phyloP scores from a whole-genome alignment of 2,329 filamentous ascomycete species.

The Fusarium xyrophilum region DNA sequence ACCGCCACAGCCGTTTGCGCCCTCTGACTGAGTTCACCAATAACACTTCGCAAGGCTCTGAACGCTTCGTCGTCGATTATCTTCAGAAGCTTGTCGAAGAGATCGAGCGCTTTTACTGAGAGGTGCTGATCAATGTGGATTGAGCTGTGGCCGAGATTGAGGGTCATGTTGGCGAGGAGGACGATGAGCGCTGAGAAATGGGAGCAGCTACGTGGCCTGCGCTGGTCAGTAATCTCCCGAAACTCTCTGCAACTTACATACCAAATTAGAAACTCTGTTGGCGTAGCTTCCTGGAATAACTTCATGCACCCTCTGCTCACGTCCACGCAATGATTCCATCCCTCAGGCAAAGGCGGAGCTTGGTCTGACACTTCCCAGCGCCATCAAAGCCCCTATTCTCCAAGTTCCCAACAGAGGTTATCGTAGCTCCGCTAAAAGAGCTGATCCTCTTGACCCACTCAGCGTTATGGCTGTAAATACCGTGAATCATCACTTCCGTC shows the following conservation, averaged over 20 bases:
- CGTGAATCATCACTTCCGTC: constrained; percentile 48
- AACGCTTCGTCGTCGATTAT: constrained; percentile 32
- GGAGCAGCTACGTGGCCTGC: constrained; percentile 42
- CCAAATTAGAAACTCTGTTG: constrained; percentile 46
- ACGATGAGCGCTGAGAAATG: constrained; percentile 47
- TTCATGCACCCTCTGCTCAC: constrained; percentile 47
- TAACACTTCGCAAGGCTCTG: constrained; percentile 8
- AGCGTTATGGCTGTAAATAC: constrained; percentile 49
- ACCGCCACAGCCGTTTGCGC: constrained; percentile 25
- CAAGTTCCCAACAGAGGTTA: constrained; percentile 35
- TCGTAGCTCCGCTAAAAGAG: constrained; percentile 34
- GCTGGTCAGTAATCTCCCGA: not conserved
- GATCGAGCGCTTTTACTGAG: constrained; percentile 36
- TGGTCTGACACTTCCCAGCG: not conserved
- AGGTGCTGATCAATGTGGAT: constrained; percentile 43
- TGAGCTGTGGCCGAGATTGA: constrained; percentile 39
- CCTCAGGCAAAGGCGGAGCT: constrained; percentile 36
- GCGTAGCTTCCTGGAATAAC: constrained; percentile 42
- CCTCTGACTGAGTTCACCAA: constrained; percentile 33
- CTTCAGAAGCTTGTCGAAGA: constrained; percentile 41
- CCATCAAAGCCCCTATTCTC: not conserved
- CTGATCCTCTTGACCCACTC: constrained; percentile 49
- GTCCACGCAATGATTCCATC: constrained; percentile 46
- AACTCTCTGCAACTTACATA: not conserved
- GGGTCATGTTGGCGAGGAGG: constrained; percentile 44